A percentile compares a stretch with the other conserved stretches of the same genome.
Evolutionary conservation across 164 flowering plant genomes (phyloP).

Genomic region (Saururus chinensis): DNA sequence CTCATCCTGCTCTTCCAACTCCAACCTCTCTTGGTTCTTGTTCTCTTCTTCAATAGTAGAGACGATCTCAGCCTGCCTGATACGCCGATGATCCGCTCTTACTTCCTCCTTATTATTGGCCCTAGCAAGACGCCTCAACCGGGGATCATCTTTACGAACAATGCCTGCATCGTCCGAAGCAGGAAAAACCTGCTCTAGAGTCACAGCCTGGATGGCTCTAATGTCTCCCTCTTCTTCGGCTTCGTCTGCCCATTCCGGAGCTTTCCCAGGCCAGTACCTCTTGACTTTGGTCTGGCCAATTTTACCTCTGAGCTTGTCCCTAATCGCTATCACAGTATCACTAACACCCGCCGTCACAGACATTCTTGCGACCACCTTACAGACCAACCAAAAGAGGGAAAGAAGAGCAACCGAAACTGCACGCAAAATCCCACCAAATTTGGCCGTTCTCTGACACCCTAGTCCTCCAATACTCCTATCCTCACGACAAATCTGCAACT

Average conservation of each 20-base stretch:
- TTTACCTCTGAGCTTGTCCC: constrained; percentile 88
- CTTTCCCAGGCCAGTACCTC: constrained; percentile 96
- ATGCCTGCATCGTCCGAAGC: constrained; percentile 28
- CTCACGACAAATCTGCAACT: too few relatives aligned
- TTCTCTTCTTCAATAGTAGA: constrained; percentile 74
- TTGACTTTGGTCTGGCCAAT: constrained; percentile 87
- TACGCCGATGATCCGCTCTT: constrained; percentile 71
- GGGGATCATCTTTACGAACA: constrained; percentile 51
- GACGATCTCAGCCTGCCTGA: constrained; percentile 87
- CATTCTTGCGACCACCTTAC: constrained; percentile 20
- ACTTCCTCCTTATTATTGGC: constrained; percentile 63
- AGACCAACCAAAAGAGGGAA: not conserved
- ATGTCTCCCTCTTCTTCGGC: constrained; percentile 70
- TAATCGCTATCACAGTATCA: constrained; percentile 53
- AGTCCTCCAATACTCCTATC: too few relatives aligned
- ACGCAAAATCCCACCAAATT: too few relatives aligned
- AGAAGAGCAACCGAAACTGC: too few relatives aligned
- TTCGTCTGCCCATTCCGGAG: constrained; percentile 92
- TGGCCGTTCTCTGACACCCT: too few relatives aligned
- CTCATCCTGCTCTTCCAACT: constrained; percentile 66
- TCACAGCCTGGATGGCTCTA: constrained; percentile 30
- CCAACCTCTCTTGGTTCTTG: constrained; percentile 47
- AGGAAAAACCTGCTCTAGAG: constrained; percentile 67
- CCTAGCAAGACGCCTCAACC: constrained; percentile 75
- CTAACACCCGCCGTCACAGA: constrained; percentile 92